Base-by-base conservation (phyloP, 768 basidiomycete species). In the Tulasnella sp. region DNA sequence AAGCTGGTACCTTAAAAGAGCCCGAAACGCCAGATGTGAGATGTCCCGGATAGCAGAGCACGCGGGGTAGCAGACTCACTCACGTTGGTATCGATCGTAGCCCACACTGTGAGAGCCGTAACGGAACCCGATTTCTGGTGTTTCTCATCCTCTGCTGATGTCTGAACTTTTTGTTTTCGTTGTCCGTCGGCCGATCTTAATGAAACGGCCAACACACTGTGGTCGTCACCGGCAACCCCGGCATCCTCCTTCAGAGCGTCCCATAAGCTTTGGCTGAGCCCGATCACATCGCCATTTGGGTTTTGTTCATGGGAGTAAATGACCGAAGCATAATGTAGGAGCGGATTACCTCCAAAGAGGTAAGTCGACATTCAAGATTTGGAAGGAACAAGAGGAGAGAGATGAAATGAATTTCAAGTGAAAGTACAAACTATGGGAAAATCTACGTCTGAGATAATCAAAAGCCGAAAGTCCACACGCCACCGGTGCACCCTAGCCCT, bases 381-480 rank as follows among this genome's bases (percentile, higher is more conserved):
- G 29, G 61, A 35, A 67, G 35, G 11, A 16, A 35, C 4, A 13
- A 29, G 29, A 29, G 26, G 32, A 16, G 23, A 10, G 18, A 15
- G n/a, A 13, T 15, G 26, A 67, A 26, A 29, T 26, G 61, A 35
- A 67, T 67, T 67, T 67, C 61, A 67, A 67, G 61, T 67, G 61
- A 67, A 67, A 67, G 61, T 67, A 67, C 61, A 67, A 44, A 67
- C 61, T 67, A 67, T 67, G 61, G 61, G 61, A 67, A 67, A 67
- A 67, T 67, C 61, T 67, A 67, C n/a, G 32, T n/a, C 61, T 67
- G 61, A 67, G 61, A 26, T 67, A 67, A 67, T 67, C 32, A 67
- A 67, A 29, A 6, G 10, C 26, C 11, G n/a, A 67, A 35, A 18
- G 9, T 18, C 32, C 61, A 67, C 61, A 67, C 61, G 61, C 61